Evolutionary conservation across 768 basidiomycete species (phyloP).

Genomic region (Lactarius deliciosus): DNA sequence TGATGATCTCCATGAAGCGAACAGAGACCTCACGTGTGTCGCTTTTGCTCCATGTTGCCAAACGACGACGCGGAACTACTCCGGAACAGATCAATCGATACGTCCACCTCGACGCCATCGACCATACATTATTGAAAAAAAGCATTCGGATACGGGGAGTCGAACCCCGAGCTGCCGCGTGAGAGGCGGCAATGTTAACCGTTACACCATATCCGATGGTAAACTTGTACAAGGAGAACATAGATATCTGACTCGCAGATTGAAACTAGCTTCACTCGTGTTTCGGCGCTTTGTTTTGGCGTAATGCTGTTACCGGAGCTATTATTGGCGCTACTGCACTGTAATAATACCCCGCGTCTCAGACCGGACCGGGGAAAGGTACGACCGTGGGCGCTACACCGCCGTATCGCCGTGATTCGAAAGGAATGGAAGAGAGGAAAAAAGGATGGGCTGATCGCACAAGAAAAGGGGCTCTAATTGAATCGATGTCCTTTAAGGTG

Average conservation of each 20-base stretch:
- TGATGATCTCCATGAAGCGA: not conserved
- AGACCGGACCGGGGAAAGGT: not conserved
- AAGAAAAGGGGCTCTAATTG: not conserved
- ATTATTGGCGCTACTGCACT: no score
- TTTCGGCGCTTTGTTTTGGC: no score
- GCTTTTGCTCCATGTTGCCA: not conserved
- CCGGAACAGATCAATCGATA: not conserved
- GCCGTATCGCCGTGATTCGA: not conserved
- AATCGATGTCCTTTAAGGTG: no score
- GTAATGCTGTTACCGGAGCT: no score
- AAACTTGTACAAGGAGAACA: not conserved
- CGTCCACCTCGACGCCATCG: no score
- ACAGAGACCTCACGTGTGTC: not conserved
- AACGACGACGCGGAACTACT: not conserved
- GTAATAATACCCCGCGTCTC: not conserved
- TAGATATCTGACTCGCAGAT: not conserved
- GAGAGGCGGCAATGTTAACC: conserved; percentile 43
- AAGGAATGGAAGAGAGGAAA: not conserved
- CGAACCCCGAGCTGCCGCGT: conserved; percentile 46
- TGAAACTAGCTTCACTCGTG: not conserved
- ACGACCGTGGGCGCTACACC: not conserved
- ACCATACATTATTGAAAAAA: not conserved
- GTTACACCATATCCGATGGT: conserved; percentile 40
- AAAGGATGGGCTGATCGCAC: not conserved
- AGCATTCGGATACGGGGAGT: conserved; percentile 41